phyloP scores from a whole-genome alignment of 192 early-diverging fungal genomes.

The Paraglomus brasilianum region DNA sequence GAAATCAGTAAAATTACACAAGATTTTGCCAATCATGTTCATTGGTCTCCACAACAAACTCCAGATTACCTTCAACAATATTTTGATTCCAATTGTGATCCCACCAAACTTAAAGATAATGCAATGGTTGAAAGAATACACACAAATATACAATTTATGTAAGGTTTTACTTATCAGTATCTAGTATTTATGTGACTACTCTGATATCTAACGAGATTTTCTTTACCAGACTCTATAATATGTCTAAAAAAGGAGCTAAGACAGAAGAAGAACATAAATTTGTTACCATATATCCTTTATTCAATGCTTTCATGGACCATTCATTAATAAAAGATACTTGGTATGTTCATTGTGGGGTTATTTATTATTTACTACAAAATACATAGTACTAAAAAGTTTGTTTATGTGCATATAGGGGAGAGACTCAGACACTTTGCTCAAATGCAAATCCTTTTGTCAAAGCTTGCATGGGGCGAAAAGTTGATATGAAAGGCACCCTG shows the following conservation, averaged over 20 bases:
- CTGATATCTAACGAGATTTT: constrained; percentile 12
- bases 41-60: constrained; percentile 1
- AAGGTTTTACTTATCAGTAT: not conserved
- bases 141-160: constrained; percentile 1
- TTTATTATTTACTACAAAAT: not conserved
- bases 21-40: not conserved
- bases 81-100: constrained; percentile 1
- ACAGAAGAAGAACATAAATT: constrained; percentile 13
- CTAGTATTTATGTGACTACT: not conserved
- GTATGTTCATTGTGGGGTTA: not conserved
- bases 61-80: not conserved
- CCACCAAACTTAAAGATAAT: not conserved
- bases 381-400: constrained; percentile 4
- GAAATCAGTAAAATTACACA: not conserved
- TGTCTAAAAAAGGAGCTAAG: not conserved
- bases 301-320: constrained; percentile 6
- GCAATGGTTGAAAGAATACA: not conserved
- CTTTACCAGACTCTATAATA: not conserved
- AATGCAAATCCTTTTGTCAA: constrained; percentile 8
- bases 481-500: constrained; percentile 13
- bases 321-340: constrained; percentile 9
- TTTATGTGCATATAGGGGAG: constrained; percentile 9
- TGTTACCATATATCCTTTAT: constrained; percentile 6
- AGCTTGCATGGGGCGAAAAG: not conserved
- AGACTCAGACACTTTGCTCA: not conserved